Evolutionary conservation across 306 rosid species (phyloP), one percentile per base, ranked within the genome.

Genomic region (Lotus japonicus): DNA sequence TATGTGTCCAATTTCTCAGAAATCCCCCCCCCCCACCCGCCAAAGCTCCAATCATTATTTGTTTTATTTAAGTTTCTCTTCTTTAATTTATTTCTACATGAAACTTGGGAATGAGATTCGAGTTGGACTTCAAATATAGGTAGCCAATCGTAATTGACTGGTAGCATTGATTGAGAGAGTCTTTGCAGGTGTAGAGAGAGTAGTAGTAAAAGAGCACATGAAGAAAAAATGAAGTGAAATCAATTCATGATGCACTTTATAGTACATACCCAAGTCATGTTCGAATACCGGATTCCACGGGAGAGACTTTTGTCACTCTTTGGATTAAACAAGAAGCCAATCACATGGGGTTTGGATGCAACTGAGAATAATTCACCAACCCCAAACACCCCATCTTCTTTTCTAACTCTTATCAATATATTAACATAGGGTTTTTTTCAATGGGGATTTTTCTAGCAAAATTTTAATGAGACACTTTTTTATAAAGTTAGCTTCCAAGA

Each of bases 311-410:
- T 72, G 82, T 80, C 81, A 54, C 63, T 75, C 28, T 72, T 26
- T 31, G 36, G 14, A 73, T 70, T 82, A 79, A 68, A 71, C 68
- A 36, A 50, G 4, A 52, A 51, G 48, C 11, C 50, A 73, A 73
- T 85, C 96, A 86, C 94, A 91, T 88, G 92, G 84, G 79, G 33
- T 76, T 71, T 68, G 71, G 80, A 81, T 33, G 81, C 65, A 64
- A 43, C 43, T 14, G 33, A 41, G 79, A 82, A 86, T 80, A 83
- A 76, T 87, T 83, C 88, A 82, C 70, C 89, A 72, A 83, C 77
- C 77, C 31, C 31, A 26, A 26, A 26, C 31, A 26, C 31, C 31
- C 70, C 54, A 19, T 50, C 57, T 72, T 72, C 43, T 72, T 39
- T 31, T 66, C 74, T 58, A 78, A 65, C 66, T 78, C 70, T 58